Base-by-base conservation (phyloP, 106 monocot species). In the Apostasia ramifera region DNA sequence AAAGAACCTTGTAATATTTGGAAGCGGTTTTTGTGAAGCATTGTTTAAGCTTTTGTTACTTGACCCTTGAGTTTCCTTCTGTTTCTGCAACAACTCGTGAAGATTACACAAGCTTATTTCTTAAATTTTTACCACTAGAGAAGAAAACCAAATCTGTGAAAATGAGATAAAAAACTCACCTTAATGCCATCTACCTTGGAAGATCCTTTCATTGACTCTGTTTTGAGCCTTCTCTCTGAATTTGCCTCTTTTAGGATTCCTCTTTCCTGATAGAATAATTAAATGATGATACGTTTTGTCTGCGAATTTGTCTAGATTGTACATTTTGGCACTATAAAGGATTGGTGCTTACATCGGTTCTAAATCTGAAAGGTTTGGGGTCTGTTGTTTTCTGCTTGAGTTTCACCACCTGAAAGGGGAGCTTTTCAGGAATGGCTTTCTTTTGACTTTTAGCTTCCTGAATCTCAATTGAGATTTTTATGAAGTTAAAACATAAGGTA, bases 331-430 rank as follows among this genome's bases (percentile, higher is more conserved):
- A 26, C 26, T 26, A 26, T 26, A 26, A 26, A 26, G 26, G 26
- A 26, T 26, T 44, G 11, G 3, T 50, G 73, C 89, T 77, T 55
- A 93, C 92, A 70, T 86, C 83, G 37, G 88, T 89, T 86, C 92
- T 83, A n/a, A 93, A 77, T 69, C 88, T 73, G 69, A 93, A 93
- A 55, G 92, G 92, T 72, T 82, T 88, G 4, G 89, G 92, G 49
- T 84, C 83, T 46, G 92, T 93, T 15, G 81, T 68, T 53, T 51
- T 77, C 77, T 26, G 26, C 26, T 75, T 81, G 42, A 50, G 50
- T 63, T 76, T 88, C 55, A 44, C 65, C 54, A 40, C 77, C 39
- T 74, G 70, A 9, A 55, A 53, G 15, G 38, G 2, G 14, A 67
- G 51, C 26, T 26, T 3, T 14, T 66, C 59, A 81, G 42, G 37